These are phyloP conservation scores for Rhododendron molle DNA, from an alignment of 148 eudicot genomes.

Conservation along the genomic window DNA sequence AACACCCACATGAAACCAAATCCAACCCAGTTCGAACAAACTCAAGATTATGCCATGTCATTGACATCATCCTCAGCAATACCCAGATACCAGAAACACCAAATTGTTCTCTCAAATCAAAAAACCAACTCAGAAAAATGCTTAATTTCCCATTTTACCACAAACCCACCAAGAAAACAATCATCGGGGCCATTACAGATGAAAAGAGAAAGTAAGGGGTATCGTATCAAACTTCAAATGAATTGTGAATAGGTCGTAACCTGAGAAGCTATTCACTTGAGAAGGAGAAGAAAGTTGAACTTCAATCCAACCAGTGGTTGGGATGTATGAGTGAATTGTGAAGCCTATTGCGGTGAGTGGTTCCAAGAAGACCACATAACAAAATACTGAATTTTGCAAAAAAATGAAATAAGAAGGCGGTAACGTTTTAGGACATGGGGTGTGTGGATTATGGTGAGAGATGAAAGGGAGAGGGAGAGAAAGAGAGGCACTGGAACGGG, in stretches of 20 bases:
- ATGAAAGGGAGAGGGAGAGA: background rate
- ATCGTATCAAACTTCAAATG: background rate
- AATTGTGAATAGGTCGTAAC: background rate
- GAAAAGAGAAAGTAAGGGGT: background rate
- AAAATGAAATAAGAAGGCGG: background rate
- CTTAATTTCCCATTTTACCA: slow-evolving; percentile 15
- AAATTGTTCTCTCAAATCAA: slow-evolving; percentile 19
- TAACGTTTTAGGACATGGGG: background rate
- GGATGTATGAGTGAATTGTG: background rate
- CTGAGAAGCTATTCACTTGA: background rate
- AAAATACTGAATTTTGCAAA: background rate
- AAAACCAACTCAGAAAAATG: slow-evolving; percentile 35
- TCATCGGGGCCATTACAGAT: background rate
- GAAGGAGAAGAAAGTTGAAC: background rate
- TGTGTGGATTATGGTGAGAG: background rate
- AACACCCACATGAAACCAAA: slow-evolving; percentile 57
- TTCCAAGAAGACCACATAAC: slow-evolving; percentile 16
- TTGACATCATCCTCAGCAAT: slow-evolving; percentile 52
- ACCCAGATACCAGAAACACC: slow-evolving; percentile 14
- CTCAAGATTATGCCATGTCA: slow-evolving; percentile 63
- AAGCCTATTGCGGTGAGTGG: slow-evolving; percentile 16
- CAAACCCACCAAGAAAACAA: slow-evolving; percentile 19
- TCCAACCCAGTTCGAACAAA: slow-evolving; percentile 62
- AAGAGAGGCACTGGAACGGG: background rate
- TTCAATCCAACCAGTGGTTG: background rate